These are phyloP conservation scores for Aspergillus glaucus DNA, from an alignment of 2,329 filamentous ascomycete genomes.

Conservation along the genomic window DNA sequence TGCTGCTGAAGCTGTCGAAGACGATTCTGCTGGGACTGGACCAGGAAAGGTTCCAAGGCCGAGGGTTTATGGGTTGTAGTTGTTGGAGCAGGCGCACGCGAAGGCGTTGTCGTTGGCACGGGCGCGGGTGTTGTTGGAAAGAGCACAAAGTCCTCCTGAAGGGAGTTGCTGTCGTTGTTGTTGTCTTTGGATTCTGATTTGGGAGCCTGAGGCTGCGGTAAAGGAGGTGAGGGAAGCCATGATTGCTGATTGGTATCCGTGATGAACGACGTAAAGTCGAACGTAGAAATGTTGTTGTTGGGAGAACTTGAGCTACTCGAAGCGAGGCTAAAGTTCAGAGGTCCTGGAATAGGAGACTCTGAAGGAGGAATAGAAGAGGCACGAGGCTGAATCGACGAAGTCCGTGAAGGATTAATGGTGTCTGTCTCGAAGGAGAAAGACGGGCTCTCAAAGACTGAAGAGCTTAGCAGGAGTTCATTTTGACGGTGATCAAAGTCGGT, in stretches of 20 bases:
- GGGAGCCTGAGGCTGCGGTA: constrained; percentile 37
- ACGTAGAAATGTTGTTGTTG: constrained; percentile 29
- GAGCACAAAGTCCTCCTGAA: constrained; percentile 41
- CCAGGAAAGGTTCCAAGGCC: constrained; percentile 27
- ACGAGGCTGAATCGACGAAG: constrained; percentile 19
- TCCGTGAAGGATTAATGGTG: constrained; percentile 35
- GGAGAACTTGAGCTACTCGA: constrained; percentile 39
- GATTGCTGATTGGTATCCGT: constrained; percentile 43
- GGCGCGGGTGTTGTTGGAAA: constrained; percentile 29
- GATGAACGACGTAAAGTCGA: constrained; percentile 43
- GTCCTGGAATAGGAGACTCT: constrained; percentile 40
- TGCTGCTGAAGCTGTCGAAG: constrained; percentile 32
- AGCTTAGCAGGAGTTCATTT: constrained; percentile 39
- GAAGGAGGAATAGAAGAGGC: constrained; percentile 26
- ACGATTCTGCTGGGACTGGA: constrained; percentile 21
- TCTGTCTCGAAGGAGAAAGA: constrained; percentile 35
- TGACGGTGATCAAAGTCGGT: constrained; percentile 19
- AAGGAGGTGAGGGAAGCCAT: constrained; percentile 43
- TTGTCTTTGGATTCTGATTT: constrained; percentile 23
- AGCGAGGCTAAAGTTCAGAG: constrained; percentile 42
- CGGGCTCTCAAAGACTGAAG: constrained; percentile 20
- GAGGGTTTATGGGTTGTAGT: constrained; percentile 33
- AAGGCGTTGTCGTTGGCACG: constrained; percentile 28
- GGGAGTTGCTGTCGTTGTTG: constrained; percentile 27
- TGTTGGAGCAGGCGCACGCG: constrained; percentile 28